Evolutionary conservation across 768 basidiomycete genomes (phyloP).

Genomic region (Xerocomellus amylosporus): DNA sequence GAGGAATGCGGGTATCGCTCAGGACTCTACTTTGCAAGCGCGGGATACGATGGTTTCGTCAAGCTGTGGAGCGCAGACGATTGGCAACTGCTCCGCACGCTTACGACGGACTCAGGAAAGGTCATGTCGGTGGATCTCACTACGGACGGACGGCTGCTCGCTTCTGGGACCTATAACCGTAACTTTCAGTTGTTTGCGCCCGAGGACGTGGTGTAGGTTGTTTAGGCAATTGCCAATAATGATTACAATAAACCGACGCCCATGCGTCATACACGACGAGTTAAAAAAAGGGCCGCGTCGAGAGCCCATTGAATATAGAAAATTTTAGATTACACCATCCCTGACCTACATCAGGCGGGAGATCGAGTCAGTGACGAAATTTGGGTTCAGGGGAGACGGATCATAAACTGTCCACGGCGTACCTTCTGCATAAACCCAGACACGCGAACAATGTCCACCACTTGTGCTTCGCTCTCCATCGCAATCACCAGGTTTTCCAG

Average conservation of each 20-base stretch:
- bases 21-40: slow-evolving; percentile 89
- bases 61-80: slow-evolving; percentile 98
- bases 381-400: slow-evolving; percentile 21
- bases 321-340: slow-evolving; percentile 40
- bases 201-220: slow-evolving; percentile 48
- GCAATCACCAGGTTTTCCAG: slow-evolving; percentile 82
- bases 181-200: slow-evolving; percentile 93
- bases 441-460: slow-evolving; percentile 80
- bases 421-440: slow-evolving; percentile 93
- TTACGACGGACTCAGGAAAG: slow-evolving; percentile 95
- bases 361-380: slow-evolving; percentile 22
- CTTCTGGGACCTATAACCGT: slow-evolving; percentile 88
- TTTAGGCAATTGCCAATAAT: slow-evolving; percentile 5
- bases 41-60: slow-evolving; percentile 93
- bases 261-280: slow-evolving; percentile 34
- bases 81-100: slow-evolving; percentile 86
- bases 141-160: slow-evolving; percentile 77
- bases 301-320: slow-evolving; percentile 13
- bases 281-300: slow-evolving; percentile 9
- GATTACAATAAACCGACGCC: slow-evolving; percentile 25
- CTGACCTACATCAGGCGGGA: slow-evolving; percentile 31
- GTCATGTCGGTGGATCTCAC: slow-evolving; percentile 97
- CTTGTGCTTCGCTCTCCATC: slow-evolving; percentile 81
- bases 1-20: slow-evolving; percentile 81
- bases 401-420: slow-evolving; percentile 15